Evolutionary conservation across 108 stramenopile species (phyloP), one percentile per base, ranked within the genome.

Genomic region (Cyclotella atomus): DNA sequence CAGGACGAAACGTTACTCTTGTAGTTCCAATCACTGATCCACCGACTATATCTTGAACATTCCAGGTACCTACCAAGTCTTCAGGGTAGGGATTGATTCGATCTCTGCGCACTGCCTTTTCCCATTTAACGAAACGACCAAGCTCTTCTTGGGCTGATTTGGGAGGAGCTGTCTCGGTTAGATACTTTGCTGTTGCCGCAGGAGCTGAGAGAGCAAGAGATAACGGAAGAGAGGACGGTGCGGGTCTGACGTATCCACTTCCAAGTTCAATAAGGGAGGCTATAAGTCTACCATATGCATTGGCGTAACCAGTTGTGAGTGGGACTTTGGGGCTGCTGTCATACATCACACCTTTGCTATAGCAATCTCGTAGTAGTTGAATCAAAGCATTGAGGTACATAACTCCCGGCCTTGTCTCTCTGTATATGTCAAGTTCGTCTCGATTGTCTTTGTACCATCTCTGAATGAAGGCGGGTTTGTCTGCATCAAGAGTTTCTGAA

Each of bases 71-170:
- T 29, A 85, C 87, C 24, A 95, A 60, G 63, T 95, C 94, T 19
- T 87, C 86, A 10, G 94, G 94, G 66, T 90, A 89, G 14, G 84
- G 74, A 54, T 84, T 88, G n/a, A 80, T 71, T 21, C 77, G 65
- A 61, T 76, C 74, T 65, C 67, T 73, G 29, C 94, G 75, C 32
- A 92, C 88, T n/a, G 79, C 73, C 21, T 82, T 81, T 67, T 95
- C 94, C 94, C 94, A 95, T 25, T 87, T 70, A 17, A 87, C 91
- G 62, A 95, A 92, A 54, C 94, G 83, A 2, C 87, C 87, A 14
- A 95, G 73, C 63, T 92, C 91, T 65, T 92, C 90, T 27, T 55
- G 77, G 15, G 90, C 83, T 3, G 84, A 90, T 52, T 91, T 84
- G 10, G 91, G 94, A 19, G 76, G 83, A 7, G 65, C 33, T 10